These are phyloP conservation scores for Umbelopsis sp. DNA, from an alignment of 371 early-diverging fungal genomes.

Conservation along the genomic window DNA sequence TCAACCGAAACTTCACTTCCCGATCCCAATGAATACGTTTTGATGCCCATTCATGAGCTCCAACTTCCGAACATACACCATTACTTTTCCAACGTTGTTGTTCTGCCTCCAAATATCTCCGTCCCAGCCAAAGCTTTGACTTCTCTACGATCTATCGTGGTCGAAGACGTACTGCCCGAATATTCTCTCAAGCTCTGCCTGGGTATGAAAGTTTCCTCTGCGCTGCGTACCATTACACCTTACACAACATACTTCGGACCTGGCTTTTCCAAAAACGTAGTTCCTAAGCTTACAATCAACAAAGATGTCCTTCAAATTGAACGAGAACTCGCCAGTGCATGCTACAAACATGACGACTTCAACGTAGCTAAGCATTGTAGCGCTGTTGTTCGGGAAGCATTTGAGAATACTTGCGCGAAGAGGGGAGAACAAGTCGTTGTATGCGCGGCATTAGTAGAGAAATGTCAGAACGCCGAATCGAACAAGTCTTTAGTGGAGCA, in stretches of 20 bases:
- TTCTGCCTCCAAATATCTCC: slow-evolving; percentile 41
- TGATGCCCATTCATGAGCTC: slow-evolving; percentile 69
- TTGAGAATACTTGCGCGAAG: slow-evolving; percentile 33
- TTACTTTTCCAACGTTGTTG: slow-evolving; percentile 51
- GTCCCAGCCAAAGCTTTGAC: slow-evolving; percentile 61
- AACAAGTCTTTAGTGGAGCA: slow-evolving; percentile 52
- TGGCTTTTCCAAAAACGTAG: slow-evolving; percentile 56
- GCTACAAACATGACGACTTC: slow-evolving; percentile 53
- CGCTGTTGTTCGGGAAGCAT: slow-evolving; percentile 64
- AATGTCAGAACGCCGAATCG: slow-evolving; percentile 50
- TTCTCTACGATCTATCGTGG: slow-evolving; percentile 69
- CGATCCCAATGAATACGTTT: slow-evolving; percentile 35
- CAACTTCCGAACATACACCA: slow-evolving; percentile 65
- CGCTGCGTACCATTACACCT: slow-evolving; percentile 75
- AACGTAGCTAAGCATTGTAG: slow-evolving; percentile 73
- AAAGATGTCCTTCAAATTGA: slow-evolving; percentile 44
- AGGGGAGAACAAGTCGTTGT: slow-evolving; percentile 60
- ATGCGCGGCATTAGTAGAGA: slow-evolving; percentile 70
- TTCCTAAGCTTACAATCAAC: slow-evolving; percentile 51
- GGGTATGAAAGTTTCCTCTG: slow-evolving; percentile 73
- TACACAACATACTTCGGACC: slow-evolving; percentile 72
- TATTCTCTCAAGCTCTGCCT: slow-evolving; percentile 65
- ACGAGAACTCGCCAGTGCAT: slow-evolving; percentile 64
- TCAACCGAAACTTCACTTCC: not conserved
- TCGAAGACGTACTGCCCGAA: slow-evolving; percentile 46